phyloP scores from a whole-genome alignment of 1,139 yeast species.

The Yamadazyma pseudoaaseri region DNA sequence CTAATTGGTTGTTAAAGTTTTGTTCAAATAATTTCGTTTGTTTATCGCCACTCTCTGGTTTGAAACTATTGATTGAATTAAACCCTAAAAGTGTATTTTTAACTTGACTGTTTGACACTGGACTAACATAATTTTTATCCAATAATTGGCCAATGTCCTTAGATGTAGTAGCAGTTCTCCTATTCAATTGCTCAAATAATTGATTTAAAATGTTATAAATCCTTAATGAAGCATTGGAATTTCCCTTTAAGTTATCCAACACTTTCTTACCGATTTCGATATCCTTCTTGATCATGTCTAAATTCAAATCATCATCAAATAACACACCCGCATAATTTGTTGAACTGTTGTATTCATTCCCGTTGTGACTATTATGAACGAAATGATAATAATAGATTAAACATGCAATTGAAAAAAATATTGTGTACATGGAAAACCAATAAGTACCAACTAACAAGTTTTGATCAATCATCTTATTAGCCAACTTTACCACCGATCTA shows the following conservation, averaged over 20 bases:
- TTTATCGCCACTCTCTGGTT: neutral
- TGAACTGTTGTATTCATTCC: slow-evolving; percentile 20
- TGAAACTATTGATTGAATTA: slow-evolving; percentile 31
- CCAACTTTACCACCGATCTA: slow-evolving; percentile 76
- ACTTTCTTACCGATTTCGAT: slow-evolving; percentile 82
- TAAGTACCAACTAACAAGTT: slow-evolving; percentile 81
- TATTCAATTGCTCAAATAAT: slow-evolving; percentile 76
- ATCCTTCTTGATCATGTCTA: slow-evolving; percentile 69
- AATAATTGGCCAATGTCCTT: slow-evolving; percentile 17
- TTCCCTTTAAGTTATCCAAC: slow-evolving; percentile 66
- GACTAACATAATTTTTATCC: slow-evolving; percentile 5
- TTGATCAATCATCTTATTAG: slow-evolving; percentile 77
- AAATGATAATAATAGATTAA: slow-evolving; percentile 83
- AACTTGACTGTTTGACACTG: slow-evolving; percentile 17
- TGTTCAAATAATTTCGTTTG: slow-evolving; percentile 8
- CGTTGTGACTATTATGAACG: slow-evolving; percentile 37
- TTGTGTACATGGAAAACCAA: slow-evolving; percentile 90
- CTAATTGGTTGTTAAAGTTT: slow-evolving; percentile 9
- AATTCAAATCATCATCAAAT: slow-evolving; percentile 60
- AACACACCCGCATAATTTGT: slow-evolving; percentile 47
- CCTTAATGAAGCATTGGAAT: slow-evolving; percentile 75
- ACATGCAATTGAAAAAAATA: slow-evolving; percentile 90
- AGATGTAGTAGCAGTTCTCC: slow-evolving; percentile 54
- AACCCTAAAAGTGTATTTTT: slow-evolving; percentile 33
- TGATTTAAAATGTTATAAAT: slow-evolving; percentile 78